Evolutionary conservation across 2,329 filamentous ascomycete species (phyloP), one percentile per base, ranked within the genome.

Genomic region (Aureobasidium melanogenum): DNA sequence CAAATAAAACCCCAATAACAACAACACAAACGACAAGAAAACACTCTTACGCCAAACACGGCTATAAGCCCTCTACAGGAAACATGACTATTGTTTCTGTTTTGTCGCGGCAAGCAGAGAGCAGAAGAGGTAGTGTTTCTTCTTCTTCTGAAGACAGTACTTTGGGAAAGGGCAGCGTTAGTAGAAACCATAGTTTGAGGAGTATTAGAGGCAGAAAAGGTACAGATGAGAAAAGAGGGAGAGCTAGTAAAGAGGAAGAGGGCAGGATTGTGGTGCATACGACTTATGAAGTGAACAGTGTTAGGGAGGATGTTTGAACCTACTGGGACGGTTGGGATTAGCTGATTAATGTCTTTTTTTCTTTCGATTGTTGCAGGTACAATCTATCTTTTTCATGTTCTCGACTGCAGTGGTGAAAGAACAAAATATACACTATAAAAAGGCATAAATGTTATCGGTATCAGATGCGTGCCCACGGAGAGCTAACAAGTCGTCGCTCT

Each of bases 191-290:
- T 10, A 56, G 52, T 44, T 34, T 56, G 52, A 56, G n/a, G 52
- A 56, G 52, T 32, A 22, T 56, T 30, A 39, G 43, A 17, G 52
- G 44, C 4, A 34, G 39, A 10, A 32, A 28, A n/a, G 34, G 38
- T 0, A 30, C 8, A 17, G 48, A 10, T 10, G 47, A n/a, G 30
- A 14, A n/a, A 12, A 22, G 36, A 22, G 48, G 32, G 19, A 30
- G 48, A 12, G 22, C 26, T 39, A 24, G 7, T 41, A n/a, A 6
- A 2, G 22, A 22, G 5, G 32, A 19, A 26, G 39, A 44, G 12
- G 52, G 43, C 17, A 38, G 52, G 26, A 56, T 56, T 44, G 28
- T 44, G 38, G 52, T 56, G 52, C 52, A 56, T 15, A 43, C 52
- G 15, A 56, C 9, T 56, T 56, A 43, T 44, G n/a, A 56, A 0